phyloP scores from a whole-genome alignment of 202 grass and related monocot species.

The Hordeum pubiflorum region DNA sequence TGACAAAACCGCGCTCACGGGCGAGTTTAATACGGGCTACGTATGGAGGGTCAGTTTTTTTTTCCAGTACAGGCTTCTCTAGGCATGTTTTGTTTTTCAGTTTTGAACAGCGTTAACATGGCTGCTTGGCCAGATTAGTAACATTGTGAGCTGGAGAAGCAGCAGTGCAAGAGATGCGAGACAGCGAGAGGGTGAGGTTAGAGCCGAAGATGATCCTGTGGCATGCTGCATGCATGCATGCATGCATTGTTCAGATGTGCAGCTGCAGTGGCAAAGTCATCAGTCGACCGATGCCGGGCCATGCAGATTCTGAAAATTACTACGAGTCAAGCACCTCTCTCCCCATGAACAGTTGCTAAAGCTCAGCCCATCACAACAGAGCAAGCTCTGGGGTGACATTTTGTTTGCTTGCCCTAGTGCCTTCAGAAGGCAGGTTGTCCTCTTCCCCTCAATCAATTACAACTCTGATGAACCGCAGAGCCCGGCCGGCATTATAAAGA shows the following conservation, averaged over 20 bases:
- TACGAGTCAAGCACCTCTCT: not conserved
- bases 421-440: not conserved
- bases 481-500: not conserved
- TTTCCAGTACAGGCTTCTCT: fast-evolving
- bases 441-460: not conserved
- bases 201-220: not conserved
- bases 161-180: no score
- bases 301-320: not conserved
- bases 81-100: not conserved
- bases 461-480: not conserved
- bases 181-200: no score
- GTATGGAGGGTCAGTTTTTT: no score
- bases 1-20: not conserved
- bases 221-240: not conserved
- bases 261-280: not conserved
- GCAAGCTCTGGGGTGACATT: not conserved
- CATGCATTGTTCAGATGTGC: not conserved
- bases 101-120: not conserved
- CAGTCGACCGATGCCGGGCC: not conserved
- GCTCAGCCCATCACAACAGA: not conserved
- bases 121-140: not conserved
- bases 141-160: not conserved
- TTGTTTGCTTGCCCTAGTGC: not conserved
- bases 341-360: not conserved
- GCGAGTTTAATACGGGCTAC: not conserved